Conservation (phyloP, 192 early-diverging fungal species). For the Ramicandelaber brevisporus region DNA sequence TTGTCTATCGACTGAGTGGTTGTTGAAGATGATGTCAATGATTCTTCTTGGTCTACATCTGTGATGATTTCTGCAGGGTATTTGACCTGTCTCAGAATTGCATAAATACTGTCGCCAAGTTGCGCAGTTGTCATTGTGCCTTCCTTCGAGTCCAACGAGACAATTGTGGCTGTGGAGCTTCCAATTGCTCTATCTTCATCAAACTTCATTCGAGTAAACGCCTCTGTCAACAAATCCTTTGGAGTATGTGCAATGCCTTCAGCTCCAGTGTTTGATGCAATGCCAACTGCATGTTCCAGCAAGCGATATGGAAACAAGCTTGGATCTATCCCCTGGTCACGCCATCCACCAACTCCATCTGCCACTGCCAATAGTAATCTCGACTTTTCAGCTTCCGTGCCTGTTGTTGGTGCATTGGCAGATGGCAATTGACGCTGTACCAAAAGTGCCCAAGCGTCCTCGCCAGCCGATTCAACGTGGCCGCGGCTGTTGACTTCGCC, state of each 20-base stretch:
- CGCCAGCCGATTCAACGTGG: too few relatives aligned
- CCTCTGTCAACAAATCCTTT: too few relatives aligned
- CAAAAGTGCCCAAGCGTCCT: too few relatives aligned
- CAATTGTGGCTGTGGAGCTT: slow-evolving; percentile 11
- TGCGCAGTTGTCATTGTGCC: slow-evolving; percentile 11
- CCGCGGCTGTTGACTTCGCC: too few relatives aligned
- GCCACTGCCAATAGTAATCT: slow-evolving; percentile 15
- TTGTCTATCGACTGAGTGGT: too few relatives aligned
- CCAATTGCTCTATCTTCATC: slow-evolving; percentile 12
- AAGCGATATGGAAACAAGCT: too few relatives aligned
- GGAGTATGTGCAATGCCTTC: too few relatives aligned
- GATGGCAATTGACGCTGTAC: too few relatives aligned
- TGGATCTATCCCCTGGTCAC: slow-evolving; percentile 16
- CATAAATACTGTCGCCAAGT: slow-evolving; percentile 16
- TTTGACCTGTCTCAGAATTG: slow-evolving; percentile 4
- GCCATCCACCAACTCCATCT: slow-evolving; percentile 20
- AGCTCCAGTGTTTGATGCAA: too few relatives aligned
- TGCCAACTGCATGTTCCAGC: too few relatives aligned
- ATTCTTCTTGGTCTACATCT: neutral
- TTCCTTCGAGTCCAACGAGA: slow-evolving; percentile 8
- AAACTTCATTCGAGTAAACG: slow-evolving; percentile 12
- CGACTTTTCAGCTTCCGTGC: too few relatives aligned
- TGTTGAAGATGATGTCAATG: neutral
- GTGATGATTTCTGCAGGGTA: slow-evolving; percentile 1
- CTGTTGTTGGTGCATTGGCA: too few relatives aligned